Evolutionary conservation across 2,329 filamentous ascomycete genomes (phyloP).

Genomic region (Dactylonectria estremocensis): DNA sequence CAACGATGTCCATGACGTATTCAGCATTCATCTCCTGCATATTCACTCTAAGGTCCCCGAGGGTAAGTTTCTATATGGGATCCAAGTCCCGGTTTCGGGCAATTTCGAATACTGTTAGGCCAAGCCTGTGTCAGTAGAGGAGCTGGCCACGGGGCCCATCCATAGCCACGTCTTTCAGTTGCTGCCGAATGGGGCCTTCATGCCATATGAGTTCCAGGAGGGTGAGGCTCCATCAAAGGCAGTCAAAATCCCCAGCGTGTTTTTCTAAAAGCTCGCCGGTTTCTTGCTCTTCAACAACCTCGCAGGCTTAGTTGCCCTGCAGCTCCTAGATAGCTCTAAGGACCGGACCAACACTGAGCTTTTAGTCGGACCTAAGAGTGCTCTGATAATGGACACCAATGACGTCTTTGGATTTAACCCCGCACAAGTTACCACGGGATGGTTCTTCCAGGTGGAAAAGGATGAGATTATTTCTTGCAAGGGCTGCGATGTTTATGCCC

Average conservation of each 20-base stretch:
- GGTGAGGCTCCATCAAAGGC: conserved; percentile 16
- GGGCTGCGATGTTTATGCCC: conserved; percentile 7
- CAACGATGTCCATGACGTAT: conserved; percentile 6
- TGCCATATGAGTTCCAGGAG: conserved; percentile 20
- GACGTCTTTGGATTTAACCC: conserved; percentile 8
- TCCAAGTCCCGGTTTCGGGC: conserved; percentile 13
- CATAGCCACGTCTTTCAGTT: conserved; percentile 19
- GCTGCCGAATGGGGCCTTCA: conserved; percentile 11
- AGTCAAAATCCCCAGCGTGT: conserved; percentile 5
- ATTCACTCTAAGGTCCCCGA: conserved; percentile 8
- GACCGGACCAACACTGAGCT: conserved; percentile 18
- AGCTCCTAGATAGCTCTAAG: not conserved
- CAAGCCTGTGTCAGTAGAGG: conserved; percentile 5
- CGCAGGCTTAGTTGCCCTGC: not conserved
- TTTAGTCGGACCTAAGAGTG: conserved; percentile 7
- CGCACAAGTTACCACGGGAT: conserved; percentile 9
- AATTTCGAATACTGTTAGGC: conserved; percentile 18
- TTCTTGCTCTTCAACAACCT: conserved; percentile 9
- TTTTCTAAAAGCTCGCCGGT: conserved; percentile 9
- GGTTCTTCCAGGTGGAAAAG: conserved; percentile 8
- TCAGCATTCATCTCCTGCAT: conserved; percentile 12
- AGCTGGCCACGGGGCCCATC: conserved; percentile 15
- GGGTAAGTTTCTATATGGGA: conserved; percentile 4
- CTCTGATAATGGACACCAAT: conserved; percentile 18
- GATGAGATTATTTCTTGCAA: conserved; percentile 18